phyloP scores from a whole-genome alignment of 306 rosid species.

The Albizia julibrissin region DNA sequence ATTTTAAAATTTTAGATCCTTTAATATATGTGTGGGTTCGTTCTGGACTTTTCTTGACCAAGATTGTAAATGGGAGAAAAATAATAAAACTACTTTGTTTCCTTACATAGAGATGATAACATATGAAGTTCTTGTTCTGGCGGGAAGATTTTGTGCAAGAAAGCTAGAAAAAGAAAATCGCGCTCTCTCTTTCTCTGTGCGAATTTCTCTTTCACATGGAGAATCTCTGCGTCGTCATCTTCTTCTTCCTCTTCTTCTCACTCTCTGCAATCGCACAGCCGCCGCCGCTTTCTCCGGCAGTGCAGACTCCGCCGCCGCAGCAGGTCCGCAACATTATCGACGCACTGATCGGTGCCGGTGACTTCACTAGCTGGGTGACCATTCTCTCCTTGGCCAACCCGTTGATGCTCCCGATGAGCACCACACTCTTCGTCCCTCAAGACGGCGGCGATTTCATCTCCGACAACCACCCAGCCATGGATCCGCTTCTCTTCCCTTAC shows the following conservation, averaged over 20 bases:
- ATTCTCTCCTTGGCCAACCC: constrained; percentile 43
- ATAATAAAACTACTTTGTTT: too few species aligned
- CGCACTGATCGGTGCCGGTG: constrained; percentile 66
- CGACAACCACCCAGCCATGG: not conserved
- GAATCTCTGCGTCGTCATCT: not conserved
- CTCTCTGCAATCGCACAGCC: not conserved
- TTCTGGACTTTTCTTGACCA: too few species aligned
- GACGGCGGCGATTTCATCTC: not conserved
- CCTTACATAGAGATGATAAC: not conserved
- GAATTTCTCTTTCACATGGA: not conserved
- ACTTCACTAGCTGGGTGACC: constrained; percentile 53
- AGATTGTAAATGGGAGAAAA: too few species aligned
- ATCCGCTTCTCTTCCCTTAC: constrained; percentile 61
- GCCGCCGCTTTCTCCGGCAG: not conserved
- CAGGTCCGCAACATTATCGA: constrained; percentile 65
- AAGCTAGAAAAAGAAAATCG: not conserved
- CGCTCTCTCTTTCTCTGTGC: not conserved
- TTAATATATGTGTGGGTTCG: too few species aligned
- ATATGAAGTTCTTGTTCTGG: not conserved
- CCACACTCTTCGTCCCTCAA: constrained; percentile 70
- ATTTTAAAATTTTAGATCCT: too few species aligned
- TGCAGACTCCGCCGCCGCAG: constrained; percentile 14
- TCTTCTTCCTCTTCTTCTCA: not conserved
- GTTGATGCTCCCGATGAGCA: constrained; percentile 37
- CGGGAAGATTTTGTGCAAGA: not conserved